These are phyloP conservation scores for Tuber brumale DNA, from an alignment of 495 filamentous ascomycete species.

Conservation along the genomic window DNA sequence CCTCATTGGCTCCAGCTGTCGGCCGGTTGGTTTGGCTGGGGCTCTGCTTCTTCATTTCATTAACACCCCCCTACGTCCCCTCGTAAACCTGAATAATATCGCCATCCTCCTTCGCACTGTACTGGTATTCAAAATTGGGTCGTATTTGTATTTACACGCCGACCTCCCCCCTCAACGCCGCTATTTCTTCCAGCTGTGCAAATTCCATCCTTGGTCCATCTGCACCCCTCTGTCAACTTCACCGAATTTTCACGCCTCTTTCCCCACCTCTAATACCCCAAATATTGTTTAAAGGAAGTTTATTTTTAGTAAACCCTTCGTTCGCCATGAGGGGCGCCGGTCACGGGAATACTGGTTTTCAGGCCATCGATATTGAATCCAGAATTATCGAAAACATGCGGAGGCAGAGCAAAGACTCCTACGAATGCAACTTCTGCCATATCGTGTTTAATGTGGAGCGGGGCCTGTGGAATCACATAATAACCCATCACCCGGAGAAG, in stretches of 20 bases:
- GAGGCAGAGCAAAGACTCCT: conserved; percentile 7
- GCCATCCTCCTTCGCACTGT: too few species aligned
- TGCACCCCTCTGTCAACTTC: background rate
- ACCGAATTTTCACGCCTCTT: background rate
- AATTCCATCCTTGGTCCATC: background rate
- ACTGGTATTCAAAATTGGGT: too few species aligned
- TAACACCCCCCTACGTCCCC: too few species aligned
- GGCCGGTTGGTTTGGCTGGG: too few species aligned
- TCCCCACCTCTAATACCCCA: background rate
- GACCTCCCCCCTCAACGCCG: background rate
- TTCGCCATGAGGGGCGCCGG: background rate
- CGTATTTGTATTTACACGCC: too few species aligned
- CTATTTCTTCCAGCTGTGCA: background rate
- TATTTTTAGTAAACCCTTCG: background rate
- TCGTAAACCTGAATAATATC: too few species aligned
- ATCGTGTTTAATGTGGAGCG: background rate
- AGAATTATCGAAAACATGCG: conserved; percentile 8
- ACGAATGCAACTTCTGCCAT: conserved; percentile 3
- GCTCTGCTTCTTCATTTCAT: too few species aligned
- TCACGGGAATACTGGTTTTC: background rate
- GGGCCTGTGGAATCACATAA: conserved; percentile 1
- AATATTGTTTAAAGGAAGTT: background rate
- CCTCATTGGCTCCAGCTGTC: too few species aligned
- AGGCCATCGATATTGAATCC: conserved; percentile 6
- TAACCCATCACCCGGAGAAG: background rate